Evolutionary conservation across 495 filamentous ascomycete genomes (phyloP), one percentile per base, ranked within the genome.

Genomic region (Collariella sp.): DNA sequence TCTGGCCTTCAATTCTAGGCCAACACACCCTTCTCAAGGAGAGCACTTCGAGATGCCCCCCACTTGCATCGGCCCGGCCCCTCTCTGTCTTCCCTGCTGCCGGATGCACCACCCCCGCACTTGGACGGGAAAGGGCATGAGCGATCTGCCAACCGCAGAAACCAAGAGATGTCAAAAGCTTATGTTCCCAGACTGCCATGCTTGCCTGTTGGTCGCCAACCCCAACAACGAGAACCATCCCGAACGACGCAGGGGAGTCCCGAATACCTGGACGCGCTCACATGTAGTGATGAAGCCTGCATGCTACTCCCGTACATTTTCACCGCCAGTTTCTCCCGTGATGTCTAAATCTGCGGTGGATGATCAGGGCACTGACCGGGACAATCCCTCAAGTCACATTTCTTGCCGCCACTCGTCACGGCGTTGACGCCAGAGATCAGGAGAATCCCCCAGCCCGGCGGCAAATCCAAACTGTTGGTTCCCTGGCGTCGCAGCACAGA

Each of bases 391-490:
- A 31, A 31, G 26, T 31, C 26, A 38, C 35, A 16, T 38, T 38
- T n/a, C n/a, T n/a, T n/a, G n/a, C n/a, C n/a, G n/a, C n/a, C n/a
- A n/a, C n/a, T n/a, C n/a, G n/a, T n/a, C n/a, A n/a, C n/a, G 36
- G 36, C 36, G 36, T 39, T 39, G n/a, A 12, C 7, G 36, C 15
- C n/a, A n/a, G 18, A 20, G 16, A 4, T 38, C 35, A 13, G 35
- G 35, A 13, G 10, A 3, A 38, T 3, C 11, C 19, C 23, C 6
- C 0, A 29, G 43, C 43, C 5, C 33, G 35, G 54, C 54, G 47
- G 54, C 40, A 51, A 47, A 38, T 35, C 54, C 54, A 50, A 35
- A 50, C 46, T 56, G 54, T 49, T 40, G 54, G 54, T 39, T 4
- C 50, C 15, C 20, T 43, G 18, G 15, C 24, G 46, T 26, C 24